Percentiles rank a stretch among this genome's conserved stretches.
Evolutionary conservation across 306 rosid genomes (phyloP).

Genomic region (Purshia tridentata): DNA sequence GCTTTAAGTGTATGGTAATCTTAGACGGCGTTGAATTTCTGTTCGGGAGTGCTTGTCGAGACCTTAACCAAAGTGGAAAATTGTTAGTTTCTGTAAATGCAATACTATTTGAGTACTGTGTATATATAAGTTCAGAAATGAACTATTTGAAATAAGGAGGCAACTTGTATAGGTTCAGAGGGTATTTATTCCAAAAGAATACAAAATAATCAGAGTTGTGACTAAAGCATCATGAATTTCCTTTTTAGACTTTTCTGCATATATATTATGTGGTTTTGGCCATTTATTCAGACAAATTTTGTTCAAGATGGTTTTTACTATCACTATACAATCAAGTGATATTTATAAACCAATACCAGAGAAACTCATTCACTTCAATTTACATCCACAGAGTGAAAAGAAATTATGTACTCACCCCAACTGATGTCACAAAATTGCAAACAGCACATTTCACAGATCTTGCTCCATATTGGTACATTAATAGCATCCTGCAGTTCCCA

Average conservation of each 20-base stretch:
- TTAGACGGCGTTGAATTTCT: slow-evolving; percentile 61
- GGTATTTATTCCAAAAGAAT: neutral
- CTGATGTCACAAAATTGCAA: slow-evolving; percentile 95
- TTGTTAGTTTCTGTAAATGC: neutral
- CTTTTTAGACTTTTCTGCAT: no score
- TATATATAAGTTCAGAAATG: neutral
- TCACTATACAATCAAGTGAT: neutral
- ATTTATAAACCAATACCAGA: neutral
- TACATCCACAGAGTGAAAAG: neutral
- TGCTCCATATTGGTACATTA: slow-evolving; percentile 96
- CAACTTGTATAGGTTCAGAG: neutral
- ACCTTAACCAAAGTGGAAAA: slow-evolving; percentile 42
- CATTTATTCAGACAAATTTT: no score
- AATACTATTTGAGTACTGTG: neutral
- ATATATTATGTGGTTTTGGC: no score
- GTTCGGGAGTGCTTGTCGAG: slow-evolving; percentile 59
- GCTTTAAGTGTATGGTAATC: slow-evolving; percentile 19
- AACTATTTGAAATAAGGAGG: neutral
- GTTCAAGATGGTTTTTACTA: no score
- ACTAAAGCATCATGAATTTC: no score
- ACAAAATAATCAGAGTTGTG: neutral
- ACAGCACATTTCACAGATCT: slow-evolving; percentile 95
- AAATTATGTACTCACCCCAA: slow-evolving; percentile 67
- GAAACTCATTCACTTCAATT: neutral
- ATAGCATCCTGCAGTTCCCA: slow-evolving; percentile 91